Conservation (phyloP, 305 asterid species). For the Coffea humblotiana region DNA sequence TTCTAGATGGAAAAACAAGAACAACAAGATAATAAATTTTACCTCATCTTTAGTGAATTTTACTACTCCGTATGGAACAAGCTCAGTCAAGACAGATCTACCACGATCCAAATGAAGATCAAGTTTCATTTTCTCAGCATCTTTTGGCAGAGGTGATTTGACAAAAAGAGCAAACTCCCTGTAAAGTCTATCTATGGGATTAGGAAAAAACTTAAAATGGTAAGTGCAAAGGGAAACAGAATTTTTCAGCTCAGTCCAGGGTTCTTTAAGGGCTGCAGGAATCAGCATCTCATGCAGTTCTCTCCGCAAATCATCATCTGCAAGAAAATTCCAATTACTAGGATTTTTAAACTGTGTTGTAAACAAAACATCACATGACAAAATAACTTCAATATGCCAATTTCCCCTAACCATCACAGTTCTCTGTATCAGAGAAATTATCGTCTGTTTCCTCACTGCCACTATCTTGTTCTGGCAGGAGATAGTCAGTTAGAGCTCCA, state of each 20-base stretch:
- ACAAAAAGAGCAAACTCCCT: constrained; percentile 75
- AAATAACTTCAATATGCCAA: constrained; percentile 15
- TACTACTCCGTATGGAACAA: constrained; percentile 67
- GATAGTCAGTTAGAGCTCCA: constrained; percentile 91
- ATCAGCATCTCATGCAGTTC: constrained; percentile 94
- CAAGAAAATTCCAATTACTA: constrained; percentile 30
- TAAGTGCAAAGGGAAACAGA: constrained; percentile 58
- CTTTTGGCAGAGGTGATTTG: constrained; percentile 81
- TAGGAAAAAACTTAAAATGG: constrained; percentile 61
- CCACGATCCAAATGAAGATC: constrained; percentile 85
- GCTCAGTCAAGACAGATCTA: constrained; percentile 73
- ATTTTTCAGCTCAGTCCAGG: constrained; percentile 56
- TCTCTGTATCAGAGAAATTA: constrained; percentile 57
- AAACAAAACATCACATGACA: constrained; percentile 26
- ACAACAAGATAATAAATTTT: background rate
- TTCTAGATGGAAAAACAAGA: constrained; percentile 25
- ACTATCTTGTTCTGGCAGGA: constrained; percentile 76
- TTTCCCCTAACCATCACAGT: constrained; percentile 54
- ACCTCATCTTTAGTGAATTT: constrained; percentile 71
- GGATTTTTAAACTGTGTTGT: constrained; percentile 12
- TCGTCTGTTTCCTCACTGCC: constrained; percentile 43
- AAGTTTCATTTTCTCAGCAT: constrained; percentile 78
- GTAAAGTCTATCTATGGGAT: constrained; percentile 78
- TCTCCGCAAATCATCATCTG: constrained; percentile 69
- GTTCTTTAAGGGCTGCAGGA: constrained; percentile 71